Evolutionary conservation across 257 asterid species (phyloP), one percentile per base, ranked within the genome.

Genomic region (Catharanthus roseus): DNA sequence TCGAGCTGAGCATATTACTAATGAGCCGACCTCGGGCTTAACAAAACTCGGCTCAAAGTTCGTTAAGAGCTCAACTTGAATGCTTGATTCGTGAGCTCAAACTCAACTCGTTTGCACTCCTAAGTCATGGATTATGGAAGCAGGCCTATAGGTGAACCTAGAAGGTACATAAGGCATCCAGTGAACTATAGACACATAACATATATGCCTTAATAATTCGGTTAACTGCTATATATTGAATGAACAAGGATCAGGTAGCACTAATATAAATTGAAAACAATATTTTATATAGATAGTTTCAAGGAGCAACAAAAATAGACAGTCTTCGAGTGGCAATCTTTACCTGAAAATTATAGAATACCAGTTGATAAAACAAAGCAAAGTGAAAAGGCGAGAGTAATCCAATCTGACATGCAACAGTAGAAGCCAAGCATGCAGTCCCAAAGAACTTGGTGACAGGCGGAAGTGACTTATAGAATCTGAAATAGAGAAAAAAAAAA

Each of bases 391-490:
- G 96, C 62, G 78, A 47, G 21, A 82, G 82, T 31, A 91, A 65
- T 81, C 96, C 96, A 74, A 91, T 13, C 72, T 87, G 95, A 65
- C 76, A 80, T 65, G 82, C 88, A 64, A 86, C 78, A 2, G 97
- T 86, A 68, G 73, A 71, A 61, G 77, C 19, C 41, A 95, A 82
- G 85, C 97, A 95, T 15, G 86, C 86, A 62, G 97, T 95, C 69
- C 99, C 99, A 80, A 85, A 95, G 56, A 88, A 89, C 89, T 86
- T 91, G 84, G 92, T 89, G 64, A 95, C 85, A 19, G 99, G 97
- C 28, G 99, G 99, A 84, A 93, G 97, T 56, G 96, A 89, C 54
- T 88, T 78, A 60, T 91, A 93, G 81, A 50, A 93, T 78, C 99
- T 93, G 90, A 50, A 77, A 68, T 65, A 63, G 65, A 67, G 44